Evolutionary conservation across 169 alveolate genomes (phyloP).

Genomic region (Plasmodium gallinaceum): DNA sequence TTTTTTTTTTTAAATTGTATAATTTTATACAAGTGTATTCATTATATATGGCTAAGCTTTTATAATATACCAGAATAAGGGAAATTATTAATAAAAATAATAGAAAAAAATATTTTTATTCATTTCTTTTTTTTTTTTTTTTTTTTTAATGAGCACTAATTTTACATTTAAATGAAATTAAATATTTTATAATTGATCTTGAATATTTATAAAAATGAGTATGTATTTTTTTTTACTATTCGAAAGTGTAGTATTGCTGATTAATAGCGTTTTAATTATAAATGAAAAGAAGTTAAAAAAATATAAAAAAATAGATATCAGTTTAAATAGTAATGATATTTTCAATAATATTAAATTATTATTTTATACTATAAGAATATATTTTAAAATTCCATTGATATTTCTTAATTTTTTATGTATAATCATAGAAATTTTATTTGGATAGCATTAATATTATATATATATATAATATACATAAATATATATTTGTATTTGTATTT

Average conservation of each 20-base stretch:
- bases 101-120: not conserved
- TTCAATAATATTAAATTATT: constrained; percentile 67
- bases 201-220: constrained; percentile 58
- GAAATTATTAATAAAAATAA: not conserved
- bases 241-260: constrained; percentile 73
- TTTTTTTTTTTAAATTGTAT: no score
- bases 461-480: not conserved
- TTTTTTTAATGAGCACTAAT: no score
- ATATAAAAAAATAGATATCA: constrained; percentile 62
- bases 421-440: constrained; percentile 66
- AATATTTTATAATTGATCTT: not conserved
- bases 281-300: constrained; percentile 74
- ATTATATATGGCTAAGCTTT: no score
- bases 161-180: no score
- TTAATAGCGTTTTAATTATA: constrained; percentile 75
- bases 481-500: not conserved
- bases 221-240: constrained; percentile 70
- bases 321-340: constrained; percentile 74
- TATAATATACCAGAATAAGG: no score
- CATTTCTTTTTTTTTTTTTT: no score
- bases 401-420: constrained; percentile 70
- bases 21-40: no score
- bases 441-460: constrained; percentile 16
- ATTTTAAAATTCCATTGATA: constrained; percentile 69
- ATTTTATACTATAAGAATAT: constrained; percentile 73